Conservation (phyloP, 306 rosid genomes). For the Pachyrhizus erosus region DNA sequence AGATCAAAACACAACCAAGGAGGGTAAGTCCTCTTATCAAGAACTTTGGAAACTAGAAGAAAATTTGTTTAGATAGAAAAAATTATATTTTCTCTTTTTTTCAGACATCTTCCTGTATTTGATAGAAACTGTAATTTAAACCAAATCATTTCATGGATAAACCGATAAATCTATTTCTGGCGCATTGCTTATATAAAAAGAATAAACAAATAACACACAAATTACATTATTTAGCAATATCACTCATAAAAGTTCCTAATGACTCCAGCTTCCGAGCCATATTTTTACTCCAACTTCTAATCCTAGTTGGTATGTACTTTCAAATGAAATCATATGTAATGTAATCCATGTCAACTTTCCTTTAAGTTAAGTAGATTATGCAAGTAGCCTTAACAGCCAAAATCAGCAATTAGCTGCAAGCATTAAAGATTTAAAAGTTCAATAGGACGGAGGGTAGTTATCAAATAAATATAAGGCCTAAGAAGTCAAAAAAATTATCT, state of each 20-base stretch:
- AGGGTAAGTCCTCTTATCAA: neutral
- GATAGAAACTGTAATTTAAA: neutral
- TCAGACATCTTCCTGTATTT: neutral
- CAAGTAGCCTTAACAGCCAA: slow-evolving; percentile 4
- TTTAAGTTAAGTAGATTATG: slow-evolving; percentile 6
- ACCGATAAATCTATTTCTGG: slow-evolving; percentile 29
- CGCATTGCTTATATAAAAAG: neutral
- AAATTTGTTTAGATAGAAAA: neutral
- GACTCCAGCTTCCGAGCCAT: neutral
- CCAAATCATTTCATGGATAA: neutral
- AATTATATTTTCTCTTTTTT: neutral
- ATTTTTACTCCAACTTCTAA: slow-evolving; percentile 24
- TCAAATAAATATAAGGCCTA: slow-evolving; percentile 15
- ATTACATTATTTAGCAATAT: neutral
- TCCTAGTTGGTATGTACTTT: neutral
- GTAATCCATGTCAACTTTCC: slow-evolving; percentile 10
- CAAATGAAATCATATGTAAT: neutral
- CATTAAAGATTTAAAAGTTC: slow-evolving; percentile 11
- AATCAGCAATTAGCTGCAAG: slow-evolving; percentile 31
- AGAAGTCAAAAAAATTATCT: slow-evolving; percentile 30
- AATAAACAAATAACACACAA: no score
- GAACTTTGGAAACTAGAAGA: neutral
- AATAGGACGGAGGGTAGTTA: neutral
- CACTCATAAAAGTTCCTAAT: neutral
- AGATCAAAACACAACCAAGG: slow-evolving; percentile 16